Conservation (phyloP, 129 eudicot genomes). For the Heracleum sosnowskyi region DNA sequence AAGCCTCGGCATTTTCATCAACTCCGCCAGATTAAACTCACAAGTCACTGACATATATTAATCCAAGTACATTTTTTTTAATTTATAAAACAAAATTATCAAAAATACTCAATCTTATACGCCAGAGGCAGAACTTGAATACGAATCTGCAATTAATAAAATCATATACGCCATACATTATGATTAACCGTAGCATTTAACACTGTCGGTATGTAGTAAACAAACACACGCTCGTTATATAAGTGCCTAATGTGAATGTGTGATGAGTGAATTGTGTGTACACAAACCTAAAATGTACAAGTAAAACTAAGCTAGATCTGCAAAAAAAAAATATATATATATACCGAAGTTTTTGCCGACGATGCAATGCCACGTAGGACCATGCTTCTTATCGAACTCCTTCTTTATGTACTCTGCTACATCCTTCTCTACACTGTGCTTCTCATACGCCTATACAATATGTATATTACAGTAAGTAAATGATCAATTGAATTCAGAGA, state of each 20-base stretch:
- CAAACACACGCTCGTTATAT: no score
- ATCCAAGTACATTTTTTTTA: background rate
- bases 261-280: no score
- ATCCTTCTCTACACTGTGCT: constrained; percentile 87
- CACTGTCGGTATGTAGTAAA: no score
- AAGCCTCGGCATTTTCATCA: background rate
- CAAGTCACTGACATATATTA: background rate
- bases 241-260: no score
- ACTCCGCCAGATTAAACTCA: background rate
- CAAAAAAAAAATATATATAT: no score
- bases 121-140: background rate
- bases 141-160: background rate
- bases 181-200: no score
- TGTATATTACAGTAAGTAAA: no score
- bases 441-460: constrained; percentile 81
- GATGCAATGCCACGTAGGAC: constrained; percentile 99
- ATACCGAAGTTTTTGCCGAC: constrained; percentile 86
- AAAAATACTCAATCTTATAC: background rate
- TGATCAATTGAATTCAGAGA: background rate
- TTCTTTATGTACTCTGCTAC: constrained; percentile 90
- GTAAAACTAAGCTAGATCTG: background rate
- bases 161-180: no score
- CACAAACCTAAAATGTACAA: background rate
- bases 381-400: constrained; percentile 85
- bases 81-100: background rate